Percentiles rank a stretch among this genome's conserved stretches.
Conservation (phyloP, 495 filamentous ascomycete species). For the Astrothelium macrocarpum region DNA sequence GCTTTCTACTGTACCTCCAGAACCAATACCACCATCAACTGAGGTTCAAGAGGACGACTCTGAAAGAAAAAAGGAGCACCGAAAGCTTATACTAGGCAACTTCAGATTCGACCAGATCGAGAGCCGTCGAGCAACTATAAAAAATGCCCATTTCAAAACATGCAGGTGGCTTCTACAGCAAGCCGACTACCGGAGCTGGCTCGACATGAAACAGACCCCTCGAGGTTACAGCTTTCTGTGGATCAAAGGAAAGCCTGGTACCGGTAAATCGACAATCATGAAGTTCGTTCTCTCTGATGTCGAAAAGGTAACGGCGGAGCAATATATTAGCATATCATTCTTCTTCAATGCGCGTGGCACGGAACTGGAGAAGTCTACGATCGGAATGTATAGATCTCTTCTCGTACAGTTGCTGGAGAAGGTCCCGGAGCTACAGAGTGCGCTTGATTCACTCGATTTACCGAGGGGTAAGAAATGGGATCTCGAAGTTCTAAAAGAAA, state of each 20-base stretch:
- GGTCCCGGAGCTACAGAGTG: too few relatives aligned
- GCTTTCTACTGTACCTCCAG: conserved; percentile 9
- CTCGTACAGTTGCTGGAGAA: conserved; percentile 28
- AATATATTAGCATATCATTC: conserved; percentile 25
- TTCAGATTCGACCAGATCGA: too few relatives aligned
- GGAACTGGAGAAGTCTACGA: conserved; percentile 24
- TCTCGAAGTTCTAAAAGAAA: too few relatives aligned
- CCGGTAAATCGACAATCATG: conserved; percentile 25
- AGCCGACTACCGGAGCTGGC: conserved; percentile 16
- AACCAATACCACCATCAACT: too few relatives aligned
- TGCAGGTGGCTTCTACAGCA: conserved; percentile 22
- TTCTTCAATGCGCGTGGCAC: conserved; percentile 36
- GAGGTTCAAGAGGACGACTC: too few relatives aligned
- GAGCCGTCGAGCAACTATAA: conserved; percentile 3
- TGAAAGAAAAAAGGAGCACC: too few relatives aligned
- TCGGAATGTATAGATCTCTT: conserved; percentile 29
- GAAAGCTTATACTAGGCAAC: too few relatives aligned
- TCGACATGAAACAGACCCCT: background rate
- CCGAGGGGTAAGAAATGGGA: too few relatives aligned
- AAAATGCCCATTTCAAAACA: conserved; percentile 6
- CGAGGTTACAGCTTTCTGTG: conserved; percentile 20
- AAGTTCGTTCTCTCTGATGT: conserved; percentile 14
- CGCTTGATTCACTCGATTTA: too few relatives aligned
- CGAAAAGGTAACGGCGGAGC: background rate
- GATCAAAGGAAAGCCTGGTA: conserved; percentile 26